Evolutionary conservation across 1,139 yeast genomes (phyloP), one percentile per base, ranked within the genome.

Genomic region (Yamadazyma triangularis): DNA sequence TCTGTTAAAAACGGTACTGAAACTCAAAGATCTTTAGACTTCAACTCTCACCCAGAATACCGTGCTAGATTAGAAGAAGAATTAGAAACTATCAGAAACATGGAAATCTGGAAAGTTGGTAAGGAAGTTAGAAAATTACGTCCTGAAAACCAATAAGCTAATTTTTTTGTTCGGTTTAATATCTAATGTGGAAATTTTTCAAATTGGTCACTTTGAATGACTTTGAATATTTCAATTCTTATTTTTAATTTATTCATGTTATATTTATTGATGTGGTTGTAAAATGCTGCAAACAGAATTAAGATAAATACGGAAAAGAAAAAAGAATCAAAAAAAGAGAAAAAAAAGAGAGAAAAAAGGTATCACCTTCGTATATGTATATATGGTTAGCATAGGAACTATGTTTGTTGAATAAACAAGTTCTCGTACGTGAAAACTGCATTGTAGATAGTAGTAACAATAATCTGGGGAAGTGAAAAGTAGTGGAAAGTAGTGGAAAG

Each of bases 81-180:
- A 76, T 80, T 91, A 62, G 77, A 83, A 69, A 77, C 76, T 60
- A 91, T 91, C 74, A 86, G 97, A 78, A 76, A 76, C 60, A 87
- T 89, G 84, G 98, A 91, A 77, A 91, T 91, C 91, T 91, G 98
- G 98, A 84, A 70, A 63, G 98, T 93, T 53, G 98, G 98, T 64
- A 89, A 89, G 78, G 97, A 91, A 77, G 98, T 91, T 52, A 89
- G 98, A 81, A 89, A 89, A 74, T 81, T 89, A 68, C 89, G 98
- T 75, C 98, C 98, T 56, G 97, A 89, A 76, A 89, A 91, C 91
- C 78, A 82, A 67, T 87, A 83, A 22, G 15, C 26, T 25, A 15
- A 7, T 27, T 22, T 18, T 24, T 12, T 8, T 24, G 6, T 24
- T 10, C 13, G 13, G 13, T 13, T 7, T 18, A 18, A 18, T 18